Conservation (phyloP, 805 yeast species). For the Candida oleophila region DNA sequence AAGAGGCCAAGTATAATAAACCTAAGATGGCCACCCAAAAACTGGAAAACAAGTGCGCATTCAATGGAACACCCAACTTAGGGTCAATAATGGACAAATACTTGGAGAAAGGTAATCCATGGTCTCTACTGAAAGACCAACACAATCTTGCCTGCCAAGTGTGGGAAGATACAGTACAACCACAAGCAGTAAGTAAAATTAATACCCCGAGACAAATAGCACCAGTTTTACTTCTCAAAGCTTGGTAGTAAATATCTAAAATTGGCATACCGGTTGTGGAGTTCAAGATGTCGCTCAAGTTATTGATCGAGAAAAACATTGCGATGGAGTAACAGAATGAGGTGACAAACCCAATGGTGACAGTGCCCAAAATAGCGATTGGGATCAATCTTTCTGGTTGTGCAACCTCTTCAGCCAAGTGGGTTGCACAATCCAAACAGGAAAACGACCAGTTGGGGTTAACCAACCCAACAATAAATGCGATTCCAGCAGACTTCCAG, state of each 20-base stretch:
- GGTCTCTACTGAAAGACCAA: conserved; percentile 44
- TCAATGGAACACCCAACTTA: conserved; percentile 37
- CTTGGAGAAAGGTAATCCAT: conserved; percentile 42
- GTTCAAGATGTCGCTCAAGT: conserved; percentile 28
- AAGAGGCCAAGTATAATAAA: conserved; percentile 33
- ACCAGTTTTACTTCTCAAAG: conserved; percentile 31
- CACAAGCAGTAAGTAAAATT: conserved; percentile 34
- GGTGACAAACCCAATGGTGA: conserved; percentile 39
- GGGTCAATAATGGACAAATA: conserved; percentile 37
- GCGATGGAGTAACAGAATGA: conserved; percentile 39
- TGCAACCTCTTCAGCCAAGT: conserved; percentile 41
- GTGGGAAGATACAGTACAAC: conserved; percentile 40
- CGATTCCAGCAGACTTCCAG: conserved; percentile 33
- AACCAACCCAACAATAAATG: conserved; percentile 37
- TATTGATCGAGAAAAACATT: conserved; percentile 37
- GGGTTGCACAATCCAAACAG: conserved; percentile 42
- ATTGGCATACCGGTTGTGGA: conserved; percentile 38
- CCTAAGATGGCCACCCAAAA: conserved; percentile 36
- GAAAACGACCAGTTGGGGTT: conserved; percentile 40
- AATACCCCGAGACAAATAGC: conserved; percentile 36
- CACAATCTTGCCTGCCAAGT: conserved; percentile 46
- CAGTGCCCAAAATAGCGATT: conserved; percentile 39
- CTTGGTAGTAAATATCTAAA: conserved; percentile 40
- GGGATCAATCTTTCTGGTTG: conserved; percentile 40
- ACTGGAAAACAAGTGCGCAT: conserved; percentile 38